These are phyloP conservation scores for Pseudofabraea citricarpa DNA, from an alignment of 2,329 filamentous ascomycete species.

Conservation along the genomic window DNA sequence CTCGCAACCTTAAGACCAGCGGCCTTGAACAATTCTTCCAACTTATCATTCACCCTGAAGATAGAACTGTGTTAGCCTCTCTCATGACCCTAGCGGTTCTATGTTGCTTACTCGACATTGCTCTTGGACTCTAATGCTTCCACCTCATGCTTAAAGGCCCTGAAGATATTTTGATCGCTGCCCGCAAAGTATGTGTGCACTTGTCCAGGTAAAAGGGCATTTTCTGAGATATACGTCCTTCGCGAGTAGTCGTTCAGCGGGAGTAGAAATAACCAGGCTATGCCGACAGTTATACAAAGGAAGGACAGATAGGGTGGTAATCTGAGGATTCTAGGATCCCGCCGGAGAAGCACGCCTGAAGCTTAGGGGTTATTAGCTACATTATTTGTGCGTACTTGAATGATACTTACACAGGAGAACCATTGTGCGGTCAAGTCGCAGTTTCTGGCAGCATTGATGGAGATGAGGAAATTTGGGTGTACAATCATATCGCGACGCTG, in stretches of 20 bases:
- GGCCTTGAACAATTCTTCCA: slow-evolving; percentile 71
- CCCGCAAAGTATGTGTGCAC: slow-evolving; percentile 97
- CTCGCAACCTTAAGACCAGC: slow-evolving; percentile 82
- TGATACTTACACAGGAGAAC: neutral
- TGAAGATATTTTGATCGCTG: slow-evolving; percentile 91
- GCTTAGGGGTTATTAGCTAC: slow-evolving; percentile 26
- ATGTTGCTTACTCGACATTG: slow-evolving; percentile 44
- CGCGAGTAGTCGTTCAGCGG: slow-evolving; percentile 89
- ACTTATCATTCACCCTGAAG: slow-evolving; percentile 58
- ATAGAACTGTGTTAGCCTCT: slow-evolving; percentile 13
- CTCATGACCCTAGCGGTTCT: slow-evolving; percentile 23
- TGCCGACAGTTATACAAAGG: slow-evolving; percentile 77
- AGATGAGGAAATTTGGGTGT: no score
- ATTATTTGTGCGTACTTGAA: no score
- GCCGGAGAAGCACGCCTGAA: slow-evolving; percentile 64
- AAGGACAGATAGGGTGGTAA: slow-evolving; percentile 84
- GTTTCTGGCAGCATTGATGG: neutral
- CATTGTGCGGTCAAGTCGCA: neutral
- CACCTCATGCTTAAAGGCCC: slow-evolving; percentile 83
- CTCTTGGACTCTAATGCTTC: slow-evolving; percentile 51
- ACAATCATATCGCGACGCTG: no score
- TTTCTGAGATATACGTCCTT: slow-evolving; percentile 94
- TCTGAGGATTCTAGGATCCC: slow-evolving; percentile 76
- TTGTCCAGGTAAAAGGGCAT: slow-evolving; percentile 89
- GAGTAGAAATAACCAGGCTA: slow-evolving; percentile 84